These are phyloP conservation scores for Candida insectalens DNA, from an alignment of 805 yeast genomes.

Conservation along the genomic window DNA sequence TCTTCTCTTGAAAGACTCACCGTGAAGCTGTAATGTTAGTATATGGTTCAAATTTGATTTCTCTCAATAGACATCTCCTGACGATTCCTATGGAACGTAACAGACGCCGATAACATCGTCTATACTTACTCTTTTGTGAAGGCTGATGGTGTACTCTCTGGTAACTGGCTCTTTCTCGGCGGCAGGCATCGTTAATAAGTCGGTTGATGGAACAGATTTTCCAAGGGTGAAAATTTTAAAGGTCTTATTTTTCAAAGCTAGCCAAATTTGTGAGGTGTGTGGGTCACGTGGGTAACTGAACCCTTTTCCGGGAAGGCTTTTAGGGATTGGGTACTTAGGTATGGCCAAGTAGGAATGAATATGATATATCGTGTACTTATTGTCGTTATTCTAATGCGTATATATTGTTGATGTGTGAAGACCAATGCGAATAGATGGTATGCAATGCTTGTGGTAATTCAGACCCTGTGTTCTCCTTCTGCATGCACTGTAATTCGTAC, in stretches of 20 bases:
- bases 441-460: constrained; percentile 2
- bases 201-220: too few species aligned
- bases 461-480: neutral
- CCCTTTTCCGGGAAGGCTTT: too few species aligned
- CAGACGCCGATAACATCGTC: too few species aligned
- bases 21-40: constrained; percentile 59
- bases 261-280: too few species aligned
- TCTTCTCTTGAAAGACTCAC: constrained; percentile 98
- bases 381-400: constrained; percentile 27
- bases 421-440: constrained; percentile 16
- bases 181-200: constrained; percentile 33
- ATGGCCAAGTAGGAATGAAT: neutral
- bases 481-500: constrained; percentile 15
- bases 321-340: neutral
- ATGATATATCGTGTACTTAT: neutral
- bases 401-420: constrained; percentile 16
- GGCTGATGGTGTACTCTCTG: constrained; percentile 99
- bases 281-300: too few species aligned
- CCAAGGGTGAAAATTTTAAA: too few species aligned
- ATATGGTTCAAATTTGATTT: too few species aligned
- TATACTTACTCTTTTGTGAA: constrained; percentile 93
- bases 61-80: too few species aligned
- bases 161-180: constrained; percentile 98
- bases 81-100: too few species aligned
- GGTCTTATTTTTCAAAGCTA: too few species aligned